Base-by-base conservation (phyloP, 768 basidiomycete species). In the Tricholoma sp. region DNA sequence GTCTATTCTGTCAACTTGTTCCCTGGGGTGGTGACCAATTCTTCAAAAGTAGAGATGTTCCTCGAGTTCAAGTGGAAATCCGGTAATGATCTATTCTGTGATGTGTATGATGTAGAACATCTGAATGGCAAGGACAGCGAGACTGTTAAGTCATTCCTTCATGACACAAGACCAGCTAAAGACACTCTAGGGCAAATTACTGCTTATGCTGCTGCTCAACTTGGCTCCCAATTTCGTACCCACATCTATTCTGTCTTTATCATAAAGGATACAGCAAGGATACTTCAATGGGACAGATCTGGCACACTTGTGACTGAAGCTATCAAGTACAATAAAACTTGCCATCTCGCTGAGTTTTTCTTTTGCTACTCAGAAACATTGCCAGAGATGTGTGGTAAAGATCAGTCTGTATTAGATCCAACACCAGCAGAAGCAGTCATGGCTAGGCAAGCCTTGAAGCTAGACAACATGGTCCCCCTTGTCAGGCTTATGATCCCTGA, bases 291-390 rank as follows among this genome's bases (percentile, higher is more conserved):
- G 60, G 63, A 63, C 39, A 37, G 41, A 21, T 50, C 50, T 12
- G 63, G 60, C 32, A 56, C 51, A 4, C 43, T 64, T 22, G 55
- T 64, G 8, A 59, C 63, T n/a, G 37, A 59, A 45, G 50, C 27
- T 18, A 22, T 59, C 27, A 11, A 39, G 9, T 41, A 41, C 14
- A 49, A 32, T 19, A 31, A 39, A 41, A 10, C 39, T 9, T 34
- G 9, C 12, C 24, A 43, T 31, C 19, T 59, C 22, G 46, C 47
- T 18, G 60, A 61, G 16, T 61, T 61, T 24, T 55, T 55, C 32
- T 37, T 46, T 53, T 47, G 58, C 16, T 61, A 59, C 16, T 21
- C 21, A 31, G 35, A 52, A 24, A 47, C 60, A 5, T 37, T 16
- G 32, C 29, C 22, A n/a, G 41, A 47, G 41, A 50, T n/a, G 31